A percentile compares a stretch with the other conserved stretches of the same genome.
phyloP scores from a whole-genome alignment of 2,329 filamentous ascomycete species.

The Diplodia sapinea region DNA sequence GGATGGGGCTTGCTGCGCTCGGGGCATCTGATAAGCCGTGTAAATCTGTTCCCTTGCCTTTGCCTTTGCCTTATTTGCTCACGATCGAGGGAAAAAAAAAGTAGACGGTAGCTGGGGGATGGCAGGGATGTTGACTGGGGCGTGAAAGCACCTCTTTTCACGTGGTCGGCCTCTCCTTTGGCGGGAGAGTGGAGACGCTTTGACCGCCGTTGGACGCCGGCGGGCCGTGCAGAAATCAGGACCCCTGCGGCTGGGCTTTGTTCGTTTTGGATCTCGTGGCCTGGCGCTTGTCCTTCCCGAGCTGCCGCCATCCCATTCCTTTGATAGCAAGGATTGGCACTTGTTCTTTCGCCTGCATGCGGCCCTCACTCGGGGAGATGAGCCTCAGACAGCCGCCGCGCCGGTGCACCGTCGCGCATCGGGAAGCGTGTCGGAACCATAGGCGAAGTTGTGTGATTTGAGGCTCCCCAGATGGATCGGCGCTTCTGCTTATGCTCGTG shows the following conservation, averaged over 20 bases:
- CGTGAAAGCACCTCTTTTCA: conserved; percentile 12
- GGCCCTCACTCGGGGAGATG: conserved; percentile 18
- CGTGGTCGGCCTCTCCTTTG: not conserved
- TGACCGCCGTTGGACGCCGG: conserved; percentile 7
- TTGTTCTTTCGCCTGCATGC: not conserved
- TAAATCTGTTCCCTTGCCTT: not conserved
- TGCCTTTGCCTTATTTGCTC: conserved; percentile 4
- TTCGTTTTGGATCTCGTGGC: not conserved
- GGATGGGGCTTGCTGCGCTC: not conserved
- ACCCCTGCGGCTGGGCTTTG: not conserved
- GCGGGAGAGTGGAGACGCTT: conserved; percentile 2
- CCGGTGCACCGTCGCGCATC: conserved; percentile 6
- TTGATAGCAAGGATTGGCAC: conserved; percentile 17
- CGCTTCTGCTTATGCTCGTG: conserved; percentile 15
- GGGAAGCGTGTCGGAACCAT: conserved; percentile 1
- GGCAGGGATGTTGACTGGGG: conserved; percentile 4
- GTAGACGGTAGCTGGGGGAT: not conserved
- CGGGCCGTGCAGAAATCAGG: conserved; percentile 28
- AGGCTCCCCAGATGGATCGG: conserved; percentile 28
- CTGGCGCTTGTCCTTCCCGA: conserved; percentile 8
- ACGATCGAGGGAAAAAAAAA: not conserved
- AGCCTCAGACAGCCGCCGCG: conserved; percentile 16
- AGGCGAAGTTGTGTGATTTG: conserved; percentile 21
- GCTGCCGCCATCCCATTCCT: conserved; percentile 25
- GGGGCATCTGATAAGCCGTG: not conserved